Base-by-base conservation (phyloP, 1,139 yeast species). In the Candida sp. region DNA sequence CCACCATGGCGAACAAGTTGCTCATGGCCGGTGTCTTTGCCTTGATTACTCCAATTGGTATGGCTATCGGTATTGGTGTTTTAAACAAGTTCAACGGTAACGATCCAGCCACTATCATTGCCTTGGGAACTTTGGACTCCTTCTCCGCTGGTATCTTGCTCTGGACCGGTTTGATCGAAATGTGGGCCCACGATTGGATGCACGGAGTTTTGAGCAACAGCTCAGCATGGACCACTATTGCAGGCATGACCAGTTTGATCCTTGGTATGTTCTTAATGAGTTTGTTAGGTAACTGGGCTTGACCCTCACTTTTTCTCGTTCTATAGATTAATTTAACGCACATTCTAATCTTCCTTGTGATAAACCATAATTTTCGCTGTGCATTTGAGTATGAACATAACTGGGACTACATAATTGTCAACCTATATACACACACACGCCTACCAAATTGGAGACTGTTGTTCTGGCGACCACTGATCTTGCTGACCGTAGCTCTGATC, bases 251-350 rank as follows among this genome's bases (percentile, higher is more conserved):
- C 11, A 59, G 69, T 1, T 57, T 73, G 2, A 48, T 70, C 8
- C 61, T 63, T 2, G 80, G 77, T 1, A 55, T 73, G 57, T 54
- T 68, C 23, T 59, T 74, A 41, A 74, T 74, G 78, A 70, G 77
- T 56, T 55, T 73, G 7, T 59, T 74, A 25, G 78, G 78, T 23
- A 72, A 71, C 49, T 74, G 79, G 80, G 77, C 68, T 47, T 69
- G 17, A 17, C 17, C 17, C 17, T 17, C 17, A 17, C 17, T 17
- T 17, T 17, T 17, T 17, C 17, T 17, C 17, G 17, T 17, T 17
- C 17, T 17, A 17, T 17, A 17, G 17, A 17, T 17, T 17, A 17
- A 17, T 17, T 17, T 17, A 17, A 17, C 17, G 17, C 17, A 17
- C 17, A 17, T 17, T 17, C 17, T 17, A 17, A 17, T 17, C 17